Conservation (phyloP, 169 alveolate genomes). For the Nephromyces sp. region DNA sequence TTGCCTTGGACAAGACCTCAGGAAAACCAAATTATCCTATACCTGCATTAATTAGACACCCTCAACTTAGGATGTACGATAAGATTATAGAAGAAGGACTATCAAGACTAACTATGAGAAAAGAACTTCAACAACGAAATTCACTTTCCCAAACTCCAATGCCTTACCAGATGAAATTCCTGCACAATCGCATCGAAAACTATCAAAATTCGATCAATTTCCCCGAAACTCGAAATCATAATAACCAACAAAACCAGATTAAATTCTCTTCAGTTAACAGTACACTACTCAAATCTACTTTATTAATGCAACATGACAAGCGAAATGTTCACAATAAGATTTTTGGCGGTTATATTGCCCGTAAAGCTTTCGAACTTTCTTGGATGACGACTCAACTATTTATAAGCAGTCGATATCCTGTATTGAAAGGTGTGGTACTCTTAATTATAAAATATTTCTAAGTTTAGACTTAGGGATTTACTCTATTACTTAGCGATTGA, state of each 20-base stretch:
- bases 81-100: too few species aligned
- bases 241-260: background rate
- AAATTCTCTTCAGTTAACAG: background rate
- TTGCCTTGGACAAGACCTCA: slow-evolving; percentile 12
- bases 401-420: background rate
- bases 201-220: background rate
- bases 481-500: background rate
- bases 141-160: slow-evolving; percentile 6
- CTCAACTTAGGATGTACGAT: too few species aligned
- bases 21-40: background rate
- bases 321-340: slow-evolving; percentile 9
- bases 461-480: background rate
- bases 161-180: slow-evolving; percentile 15
- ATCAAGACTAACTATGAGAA: too few species aligned
- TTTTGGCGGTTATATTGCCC: slow-evolving; percentile 23
- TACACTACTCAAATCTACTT: slow-evolving; percentile 13
- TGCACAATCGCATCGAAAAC: background rate
- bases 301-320: slow-evolving; percentile 28
- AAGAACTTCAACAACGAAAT: too few species aligned
- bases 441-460: background rate
- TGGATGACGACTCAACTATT: slow-evolving; percentile 26
- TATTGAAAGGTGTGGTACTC: slow-evolving; percentile 5
- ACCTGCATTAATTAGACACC: background rate
- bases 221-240: background rate
- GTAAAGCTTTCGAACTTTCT: slow-evolving; percentile 27